A percentile compares a stretch with the other conserved stretches of the same genome.
These are phyloP conservation scores for Lactarius psammicola DNA, from an alignment of 768 basidiomycete species.

Conservation along the genomic window DNA sequence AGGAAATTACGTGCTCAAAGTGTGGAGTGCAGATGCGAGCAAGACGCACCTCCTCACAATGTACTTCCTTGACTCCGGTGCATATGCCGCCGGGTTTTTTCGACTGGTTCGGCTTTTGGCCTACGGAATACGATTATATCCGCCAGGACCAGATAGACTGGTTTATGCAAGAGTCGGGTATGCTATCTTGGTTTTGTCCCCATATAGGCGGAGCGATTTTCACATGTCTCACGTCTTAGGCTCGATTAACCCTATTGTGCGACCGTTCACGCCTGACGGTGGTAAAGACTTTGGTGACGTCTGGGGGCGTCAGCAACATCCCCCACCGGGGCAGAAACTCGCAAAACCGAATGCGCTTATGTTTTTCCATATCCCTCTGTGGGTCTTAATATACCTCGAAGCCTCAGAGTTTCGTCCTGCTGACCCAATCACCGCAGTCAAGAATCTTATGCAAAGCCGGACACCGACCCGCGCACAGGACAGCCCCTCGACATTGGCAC, in stretches of 20 bases:
- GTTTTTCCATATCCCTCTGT: conserved; percentile 99
- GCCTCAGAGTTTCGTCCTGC: neutral
- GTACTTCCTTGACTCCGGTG: conserved; percentile 88
- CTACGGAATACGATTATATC: conserved; percentile 85
- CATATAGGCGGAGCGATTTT: neutral
- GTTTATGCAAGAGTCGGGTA: conserved; percentile 81
- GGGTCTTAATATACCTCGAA: conserved; percentile 32
- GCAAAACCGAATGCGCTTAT: conserved; percentile 95
- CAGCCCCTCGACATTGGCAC: conserved; percentile 68
- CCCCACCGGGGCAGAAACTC: conserved; percentile 52
- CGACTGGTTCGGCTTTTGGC: conserved; percentile 65
- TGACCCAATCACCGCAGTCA: conserved; percentile 44
- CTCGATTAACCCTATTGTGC: conserved; percentile 68
- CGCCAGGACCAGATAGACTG: conserved; percentile 84
- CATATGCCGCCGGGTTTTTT: conserved; percentile 62
- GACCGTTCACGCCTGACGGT: conserved; percentile 81
- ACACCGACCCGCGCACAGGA: conserved; percentile 59
- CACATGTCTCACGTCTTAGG: conserved; percentile 37
- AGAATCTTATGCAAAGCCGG: conserved; percentile 72
- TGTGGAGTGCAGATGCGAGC: conserved; percentile 83
- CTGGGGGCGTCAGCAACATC: conserved; percentile 68
- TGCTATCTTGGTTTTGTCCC: conserved; percentile 19
- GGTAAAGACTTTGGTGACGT: conserved; percentile 63
- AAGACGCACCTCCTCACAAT: conserved; percentile 86
- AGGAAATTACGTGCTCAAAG: conserved; percentile 88